These are phyloP conservation scores for Cyberlindnera xishuangbannaensis DNA, from an alignment of 805 yeast genomes.

Conservation along the genomic window DNA sequence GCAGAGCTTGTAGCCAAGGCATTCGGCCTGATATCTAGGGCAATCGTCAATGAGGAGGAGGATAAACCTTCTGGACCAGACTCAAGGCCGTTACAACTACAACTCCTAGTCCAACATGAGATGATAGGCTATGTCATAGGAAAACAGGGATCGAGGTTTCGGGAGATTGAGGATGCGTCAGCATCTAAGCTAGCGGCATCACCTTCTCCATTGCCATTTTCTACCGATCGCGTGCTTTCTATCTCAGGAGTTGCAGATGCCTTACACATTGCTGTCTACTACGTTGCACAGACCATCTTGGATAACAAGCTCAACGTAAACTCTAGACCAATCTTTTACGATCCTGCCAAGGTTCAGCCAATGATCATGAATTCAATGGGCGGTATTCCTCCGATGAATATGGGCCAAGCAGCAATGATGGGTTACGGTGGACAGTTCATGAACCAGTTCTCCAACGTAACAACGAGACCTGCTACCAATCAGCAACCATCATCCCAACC, in stretches of 20 bases:
- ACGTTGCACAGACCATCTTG: constrained; percentile 60
- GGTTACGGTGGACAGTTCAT: constrained; percentile 5
- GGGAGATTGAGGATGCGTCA: constrained; percentile 77
- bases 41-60: constrained; percentile 61
- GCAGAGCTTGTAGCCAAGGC: constrained; percentile 79
- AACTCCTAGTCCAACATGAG: constrained; percentile 69
- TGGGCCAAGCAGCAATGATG: constrained; percentile 4
- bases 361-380: constrained; percentile 5
- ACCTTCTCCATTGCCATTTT: constrained; percentile 62
- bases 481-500: too few species aligned
- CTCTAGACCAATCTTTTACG: constrained; percentile 50
- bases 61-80: constrained; percentile 53
- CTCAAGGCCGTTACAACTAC: constrained; percentile 50
- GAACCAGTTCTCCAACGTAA: too few species aligned
- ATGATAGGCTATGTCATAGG: constrained; percentile 81
- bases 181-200: constrained; percentile 75
- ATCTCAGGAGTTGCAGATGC: constrained; percentile 83
- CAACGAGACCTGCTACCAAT: too few species aligned
- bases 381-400: constrained; percentile 5
- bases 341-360: constrained; percentile 34
- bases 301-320: constrained; percentile 50
- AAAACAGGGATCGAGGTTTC: constrained; percentile 62
- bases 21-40: constrained; percentile 65
- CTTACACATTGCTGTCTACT: constrained; percentile 75
- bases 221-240: constrained; percentile 70